phyloP scores from a whole-genome alignment of 306 rosid genomes.

The Sesbania bispinosa region DNA sequence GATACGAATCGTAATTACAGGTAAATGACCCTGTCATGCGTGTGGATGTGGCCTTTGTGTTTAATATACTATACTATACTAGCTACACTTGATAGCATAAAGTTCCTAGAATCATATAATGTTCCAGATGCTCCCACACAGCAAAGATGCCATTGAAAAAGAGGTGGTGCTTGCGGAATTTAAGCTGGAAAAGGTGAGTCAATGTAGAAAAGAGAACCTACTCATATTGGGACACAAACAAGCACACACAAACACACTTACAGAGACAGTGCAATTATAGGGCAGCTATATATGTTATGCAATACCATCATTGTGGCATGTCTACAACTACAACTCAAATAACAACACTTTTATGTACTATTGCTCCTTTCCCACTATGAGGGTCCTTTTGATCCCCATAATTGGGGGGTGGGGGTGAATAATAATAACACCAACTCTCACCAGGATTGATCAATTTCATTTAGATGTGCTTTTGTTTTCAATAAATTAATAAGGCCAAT shows the following conservation, averaged over 20 bases:
- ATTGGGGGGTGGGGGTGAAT: constrained; percentile 20
- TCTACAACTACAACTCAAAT: too few species aligned
- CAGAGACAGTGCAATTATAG: constrained; percentile 7
- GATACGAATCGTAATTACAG: background rate
- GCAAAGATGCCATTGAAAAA: constrained; percentile 4
- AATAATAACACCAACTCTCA: too few species aligned
- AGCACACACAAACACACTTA: constrained; percentile 8
- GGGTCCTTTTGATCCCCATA: constrained; percentile 33
- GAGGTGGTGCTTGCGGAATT: constrained; percentile 8
- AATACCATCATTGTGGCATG: constrained; percentile 3
- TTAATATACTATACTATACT: background rate
- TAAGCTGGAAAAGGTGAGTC: constrained; percentile 18
- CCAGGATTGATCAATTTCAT: too few species aligned
- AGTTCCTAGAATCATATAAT: background rate
- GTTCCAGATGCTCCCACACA: background rate
- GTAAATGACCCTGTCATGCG: background rate
- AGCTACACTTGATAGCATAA: background rate
- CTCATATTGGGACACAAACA: constrained; percentile 18
- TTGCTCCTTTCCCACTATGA: constrained; percentile 13
- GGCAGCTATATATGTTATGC: background rate
- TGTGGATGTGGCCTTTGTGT: background rate
- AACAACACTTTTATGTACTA: constrained; percentile 9
- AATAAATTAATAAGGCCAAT: too few species aligned
- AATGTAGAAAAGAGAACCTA: constrained; percentile 17
- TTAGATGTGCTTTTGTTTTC: too few species aligned